Evolutionary conservation across 805 yeast genomes (phyloP).

Genomic region (Yamadazyma nakazawae): DNA sequence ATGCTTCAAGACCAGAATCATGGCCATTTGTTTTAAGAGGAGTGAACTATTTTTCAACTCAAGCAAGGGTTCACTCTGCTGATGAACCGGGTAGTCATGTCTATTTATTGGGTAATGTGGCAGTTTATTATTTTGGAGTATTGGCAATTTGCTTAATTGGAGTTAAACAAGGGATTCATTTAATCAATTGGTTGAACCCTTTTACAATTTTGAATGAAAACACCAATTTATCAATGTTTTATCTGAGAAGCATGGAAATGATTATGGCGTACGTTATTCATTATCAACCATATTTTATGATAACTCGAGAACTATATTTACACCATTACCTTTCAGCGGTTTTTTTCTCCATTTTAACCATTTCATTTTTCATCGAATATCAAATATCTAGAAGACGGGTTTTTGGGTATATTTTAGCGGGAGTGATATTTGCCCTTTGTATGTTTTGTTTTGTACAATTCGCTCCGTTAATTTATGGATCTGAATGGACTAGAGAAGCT

Average conservation of each 20-base stretch:
- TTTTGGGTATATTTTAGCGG: slow-evolving; percentile 25
- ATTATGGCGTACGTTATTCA: slow-evolving; percentile 58
- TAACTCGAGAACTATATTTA: slow-evolving; percentile 37
- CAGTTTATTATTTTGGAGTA: slow-evolving; percentile 50
- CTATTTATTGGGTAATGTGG: slow-evolving; percentile 63
- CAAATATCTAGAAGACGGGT: slow-evolving; percentile 25
- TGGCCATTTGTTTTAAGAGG: slow-evolving; percentile 67
- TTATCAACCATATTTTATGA: slow-evolving; percentile 51
- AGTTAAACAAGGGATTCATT: slow-evolving; percentile 17
- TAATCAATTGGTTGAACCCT: slow-evolving; percentile 30
- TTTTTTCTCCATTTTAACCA: slow-evolving; percentile 45
- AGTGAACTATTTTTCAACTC: slow-evolving; percentile 51
- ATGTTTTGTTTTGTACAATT: slow-evolving; percentile 25
- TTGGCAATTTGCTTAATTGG: slow-evolving; percentile 28
- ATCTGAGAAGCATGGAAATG: slow-evolving; percentile 30
- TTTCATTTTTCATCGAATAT: slow-evolving; percentile 45
- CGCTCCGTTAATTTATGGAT: slow-evolving; percentile 47
- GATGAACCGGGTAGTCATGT: slow-evolving; percentile 30
- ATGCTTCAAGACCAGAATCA: slow-evolving; percentile 51
- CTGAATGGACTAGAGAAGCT: slow-evolving; percentile 39
- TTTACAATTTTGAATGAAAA: slow-evolving; percentile 19
- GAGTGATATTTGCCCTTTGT: slow-evolving; percentile 16
- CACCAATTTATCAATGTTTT: slow-evolving; percentile 13
- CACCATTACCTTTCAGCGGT: slow-evolving; percentile 51
- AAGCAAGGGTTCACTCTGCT: slow-evolving; percentile 17